phyloP scores from a whole-genome alignment of 768 basidiomycete genomes.

The Psilocybe cubensis region DNA sequence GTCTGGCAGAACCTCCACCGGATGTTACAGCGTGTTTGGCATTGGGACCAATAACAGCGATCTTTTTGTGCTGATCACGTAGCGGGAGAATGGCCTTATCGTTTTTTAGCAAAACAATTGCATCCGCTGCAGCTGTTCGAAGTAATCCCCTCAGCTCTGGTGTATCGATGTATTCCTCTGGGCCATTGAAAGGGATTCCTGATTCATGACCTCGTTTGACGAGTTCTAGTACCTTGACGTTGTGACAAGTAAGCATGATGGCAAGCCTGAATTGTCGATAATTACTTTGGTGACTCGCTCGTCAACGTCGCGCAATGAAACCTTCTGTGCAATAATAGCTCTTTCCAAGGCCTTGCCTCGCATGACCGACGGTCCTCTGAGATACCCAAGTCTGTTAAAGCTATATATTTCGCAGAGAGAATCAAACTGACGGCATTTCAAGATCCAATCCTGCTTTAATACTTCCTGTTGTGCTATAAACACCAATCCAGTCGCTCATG shows the following conservation, averaged over 20 bases:
- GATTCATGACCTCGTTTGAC: conserved; percentile 50
- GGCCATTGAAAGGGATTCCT: conserved; percentile 57
- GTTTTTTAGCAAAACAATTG: conserved; percentile 67
- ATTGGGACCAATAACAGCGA: conserved; percentile 69
- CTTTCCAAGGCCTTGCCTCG: conserved; percentile 48
- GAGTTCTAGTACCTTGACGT: conserved; percentile 47
- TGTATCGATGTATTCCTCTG: conserved; percentile 49
- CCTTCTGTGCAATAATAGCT: conserved; percentile 44
- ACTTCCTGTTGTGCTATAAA: conserved; percentile 48
- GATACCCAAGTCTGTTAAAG: conserved; percentile 38
- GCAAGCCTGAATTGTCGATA: neutral
- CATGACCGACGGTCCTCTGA: conserved; percentile 51
- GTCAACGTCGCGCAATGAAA: conserved; percentile 45
- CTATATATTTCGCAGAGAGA: conserved; percentile 2
- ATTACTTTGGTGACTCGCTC: conserved; percentile 38
- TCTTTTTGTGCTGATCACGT: conserved; percentile 35
- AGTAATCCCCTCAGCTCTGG: conserved; percentile 49
- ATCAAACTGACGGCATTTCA: conserved; percentile 56
- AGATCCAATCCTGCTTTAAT: conserved; percentile 68
- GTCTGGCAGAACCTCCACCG: conserved; percentile 62
- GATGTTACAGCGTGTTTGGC: conserved; percentile 55
- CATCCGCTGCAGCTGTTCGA: conserved; percentile 54
- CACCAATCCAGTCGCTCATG: conserved; percentile 65
- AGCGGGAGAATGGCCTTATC: conserved; percentile 54
- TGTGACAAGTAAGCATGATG: neutral